A percentile compares a stretch with the other conserved stretches of the same genome.
phyloP scores from a whole-genome alignment of 1,284 basidiomycete species.

The Apiotrichum veenhuisii region DNA sequence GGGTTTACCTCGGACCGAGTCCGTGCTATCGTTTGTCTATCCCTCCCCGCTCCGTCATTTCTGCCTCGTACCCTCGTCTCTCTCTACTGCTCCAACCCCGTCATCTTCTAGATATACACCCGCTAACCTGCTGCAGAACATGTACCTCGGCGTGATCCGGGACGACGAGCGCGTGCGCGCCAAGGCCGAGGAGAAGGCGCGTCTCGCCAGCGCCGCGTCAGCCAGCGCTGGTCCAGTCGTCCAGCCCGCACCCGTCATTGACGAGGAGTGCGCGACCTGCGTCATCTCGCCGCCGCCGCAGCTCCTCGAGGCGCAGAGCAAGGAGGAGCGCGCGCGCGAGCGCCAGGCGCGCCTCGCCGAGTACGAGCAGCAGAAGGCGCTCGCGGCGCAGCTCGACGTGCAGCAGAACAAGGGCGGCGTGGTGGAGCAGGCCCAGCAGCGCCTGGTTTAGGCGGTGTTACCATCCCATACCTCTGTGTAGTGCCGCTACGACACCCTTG shows the following conservation, averaged over 20 bases:
- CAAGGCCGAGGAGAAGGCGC: constrained; percentile 23
- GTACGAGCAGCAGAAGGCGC: constrained; percentile 38
- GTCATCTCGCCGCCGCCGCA: constrained; percentile 40
- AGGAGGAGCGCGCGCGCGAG: constrained; percentile 31
- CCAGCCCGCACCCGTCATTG: constrained; percentile 36
- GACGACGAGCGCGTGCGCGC: constrained; percentile 67
- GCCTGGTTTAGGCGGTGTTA: not conserved
- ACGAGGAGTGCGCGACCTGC: constrained; percentile 43
- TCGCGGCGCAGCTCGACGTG: constrained; percentile 25
- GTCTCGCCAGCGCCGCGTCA: constrained; percentile 2
- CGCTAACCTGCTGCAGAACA: constrained; percentile 58
- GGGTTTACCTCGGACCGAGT: too few relatives aligned
- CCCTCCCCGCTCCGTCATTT: not conserved
- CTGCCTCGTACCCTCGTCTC: constrained; percentile 23
- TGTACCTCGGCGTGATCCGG: constrained; percentile 83
- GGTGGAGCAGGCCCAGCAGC: too few relatives aligned
- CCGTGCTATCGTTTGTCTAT: too few relatives aligned
- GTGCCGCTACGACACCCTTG: too few relatives aligned
- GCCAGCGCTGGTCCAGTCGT: not conserved
- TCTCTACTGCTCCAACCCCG: not conserved
- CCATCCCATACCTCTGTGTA: too few relatives aligned
- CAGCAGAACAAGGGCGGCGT: constrained; percentile 13
- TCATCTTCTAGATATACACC: too few relatives aligned
- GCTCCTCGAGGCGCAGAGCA: constrained; percentile 34
- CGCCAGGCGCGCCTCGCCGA: constrained; percentile 30